Evolutionary conservation across 306 rosid species (phyloP).

Genomic region (Inga oerstediana): DNA sequence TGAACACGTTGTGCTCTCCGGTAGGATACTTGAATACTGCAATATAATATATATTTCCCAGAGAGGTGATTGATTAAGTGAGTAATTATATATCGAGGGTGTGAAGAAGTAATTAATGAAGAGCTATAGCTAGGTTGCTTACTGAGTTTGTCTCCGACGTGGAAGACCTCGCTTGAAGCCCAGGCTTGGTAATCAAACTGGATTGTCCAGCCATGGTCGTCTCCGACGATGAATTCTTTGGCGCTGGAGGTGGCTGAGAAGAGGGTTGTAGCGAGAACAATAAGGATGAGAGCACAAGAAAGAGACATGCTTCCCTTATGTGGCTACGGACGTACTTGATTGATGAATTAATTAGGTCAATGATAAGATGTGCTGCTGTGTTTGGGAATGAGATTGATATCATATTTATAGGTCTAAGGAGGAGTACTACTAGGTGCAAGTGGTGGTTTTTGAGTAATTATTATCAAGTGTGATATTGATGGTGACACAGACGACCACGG

Average conservation of each 20-base stretch:
- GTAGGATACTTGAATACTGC: slow-evolving; percentile 29
- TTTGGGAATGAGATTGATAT: not conserved
- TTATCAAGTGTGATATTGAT: not conserved
- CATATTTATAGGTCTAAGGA: not conserved
- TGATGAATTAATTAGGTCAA: not conserved
- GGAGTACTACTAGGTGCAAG: not conserved
- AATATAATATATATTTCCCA: not conserved
- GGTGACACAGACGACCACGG: slow-evolving; percentile 1
- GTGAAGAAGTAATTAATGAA: not conserved
- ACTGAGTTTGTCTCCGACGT: slow-evolving; percentile 36
- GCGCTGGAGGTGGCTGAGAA: slow-evolving; percentile 14
- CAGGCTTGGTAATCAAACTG: slow-evolving; percentile 34
- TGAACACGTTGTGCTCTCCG: slow-evolving; percentile 25
- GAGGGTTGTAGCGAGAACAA: slow-evolving; percentile 18
- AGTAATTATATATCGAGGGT: not conserved
- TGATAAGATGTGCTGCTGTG: not conserved
- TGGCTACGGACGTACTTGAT: not conserved
- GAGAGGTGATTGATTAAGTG: not conserved
- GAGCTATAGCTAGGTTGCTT: not conserved
- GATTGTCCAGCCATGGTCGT: slow-evolving; percentile 28
- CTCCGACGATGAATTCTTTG: slow-evolving; percentile 31
- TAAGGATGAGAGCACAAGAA: not conserved
- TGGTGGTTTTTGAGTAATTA: not conserved
- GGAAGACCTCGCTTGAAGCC: slow-evolving; percentile 38
- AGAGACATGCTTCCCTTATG: not conserved